Conservation (phyloP, 768 basidiomycete species). For the Dentipellis sp. region DNA sequence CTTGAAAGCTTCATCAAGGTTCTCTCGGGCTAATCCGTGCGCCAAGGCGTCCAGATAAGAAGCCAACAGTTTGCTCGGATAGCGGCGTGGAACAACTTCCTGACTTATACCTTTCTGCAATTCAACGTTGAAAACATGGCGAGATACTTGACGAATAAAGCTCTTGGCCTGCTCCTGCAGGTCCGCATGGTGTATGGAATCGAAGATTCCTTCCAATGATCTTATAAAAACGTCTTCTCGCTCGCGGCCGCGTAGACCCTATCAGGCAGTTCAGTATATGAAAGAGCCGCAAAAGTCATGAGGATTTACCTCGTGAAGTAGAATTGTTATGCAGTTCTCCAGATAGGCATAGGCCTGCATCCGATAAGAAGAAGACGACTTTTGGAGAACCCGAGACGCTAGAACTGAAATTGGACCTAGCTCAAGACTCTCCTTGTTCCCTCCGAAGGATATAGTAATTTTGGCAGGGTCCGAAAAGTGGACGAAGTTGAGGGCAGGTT, state of each 20-base stretch:
- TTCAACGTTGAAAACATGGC: slow-evolving; percentile 67
- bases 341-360: slow-evolving; percentile 57
- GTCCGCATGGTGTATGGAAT: slow-evolving; percentile 63
- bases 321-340: slow-evolving; percentile 58
- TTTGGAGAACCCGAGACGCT: slow-evolving; percentile 53
- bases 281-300: background rate
- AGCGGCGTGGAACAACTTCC: slow-evolving; percentile 41
- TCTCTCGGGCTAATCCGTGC: slow-evolving; percentile 62
- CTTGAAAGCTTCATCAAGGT: slow-evolving; percentile 46
- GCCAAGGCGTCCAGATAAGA: slow-evolving; percentile 79
- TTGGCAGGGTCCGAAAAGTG: slow-evolving; percentile 64
- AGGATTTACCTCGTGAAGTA: slow-evolving; percentile 62
- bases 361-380: slow-evolving; percentile 40
- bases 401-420: slow-evolving; percentile 57
- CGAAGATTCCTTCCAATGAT: slow-evolving; percentile 70
- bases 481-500: slow-evolving; percentile 65
- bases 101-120: slow-evolving; percentile 49
- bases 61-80: slow-evolving; percentile 48
- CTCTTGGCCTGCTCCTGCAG: slow-evolving; percentile 58
- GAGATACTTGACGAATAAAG: slow-evolving; percentile 62
- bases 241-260: slow-evolving; percentile 69
- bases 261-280: background rate
- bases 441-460: slow-evolving; percentile 66
- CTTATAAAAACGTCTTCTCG: slow-evolving; percentile 64
- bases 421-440: slow-evolving; percentile 52